phyloP scores from a whole-genome alignment of 2,329 filamentous ascomycete species.

The Trichophyton benhamiae region DNA sequence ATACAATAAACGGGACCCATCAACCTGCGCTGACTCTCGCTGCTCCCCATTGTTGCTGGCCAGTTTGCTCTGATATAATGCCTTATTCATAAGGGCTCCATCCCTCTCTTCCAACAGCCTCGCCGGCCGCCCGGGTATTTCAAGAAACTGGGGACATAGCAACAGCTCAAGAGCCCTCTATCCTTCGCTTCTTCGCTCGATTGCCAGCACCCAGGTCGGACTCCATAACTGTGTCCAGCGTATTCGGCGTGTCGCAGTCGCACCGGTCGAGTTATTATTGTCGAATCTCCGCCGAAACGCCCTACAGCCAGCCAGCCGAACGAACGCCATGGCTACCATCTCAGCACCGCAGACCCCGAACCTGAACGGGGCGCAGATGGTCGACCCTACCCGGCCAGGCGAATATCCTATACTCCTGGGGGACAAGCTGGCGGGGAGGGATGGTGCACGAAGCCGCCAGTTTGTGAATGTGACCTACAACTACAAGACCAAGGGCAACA shows the following conservation, averaged over 20 bases:
- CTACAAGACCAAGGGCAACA: constrained; percentile 33
- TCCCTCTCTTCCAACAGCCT: background rate
- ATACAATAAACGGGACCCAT: background rate
- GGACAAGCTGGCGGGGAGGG: constrained; percentile 27
- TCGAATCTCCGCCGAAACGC: background rate
- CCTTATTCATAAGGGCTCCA: background rate
- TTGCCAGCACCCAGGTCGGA: background rate
- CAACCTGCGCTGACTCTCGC: background rate
- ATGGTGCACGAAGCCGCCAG: constrained; percentile 14
- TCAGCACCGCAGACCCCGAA: constrained; percentile 9
- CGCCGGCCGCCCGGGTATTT: background rate
- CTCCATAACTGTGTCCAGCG: background rate
- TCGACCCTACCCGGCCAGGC: constrained; percentile 34
- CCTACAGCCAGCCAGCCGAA: no score
- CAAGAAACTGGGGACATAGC: background rate
- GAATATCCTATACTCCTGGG: constrained; percentile 37
- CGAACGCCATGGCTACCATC: constrained; percentile 8
- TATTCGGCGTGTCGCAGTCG: background rate
- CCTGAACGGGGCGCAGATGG: constrained; percentile 24
- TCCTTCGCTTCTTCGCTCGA: background rate
- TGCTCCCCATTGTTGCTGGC: background rate
- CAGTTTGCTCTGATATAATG: background rate
- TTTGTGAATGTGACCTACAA: constrained; percentile 36
- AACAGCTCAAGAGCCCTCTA: background rate
- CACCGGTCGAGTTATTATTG: background rate